Evolutionary conservation across 208 protist species (phyloP).

Genomic region (Trypanosomatidae sp.): DNA sequence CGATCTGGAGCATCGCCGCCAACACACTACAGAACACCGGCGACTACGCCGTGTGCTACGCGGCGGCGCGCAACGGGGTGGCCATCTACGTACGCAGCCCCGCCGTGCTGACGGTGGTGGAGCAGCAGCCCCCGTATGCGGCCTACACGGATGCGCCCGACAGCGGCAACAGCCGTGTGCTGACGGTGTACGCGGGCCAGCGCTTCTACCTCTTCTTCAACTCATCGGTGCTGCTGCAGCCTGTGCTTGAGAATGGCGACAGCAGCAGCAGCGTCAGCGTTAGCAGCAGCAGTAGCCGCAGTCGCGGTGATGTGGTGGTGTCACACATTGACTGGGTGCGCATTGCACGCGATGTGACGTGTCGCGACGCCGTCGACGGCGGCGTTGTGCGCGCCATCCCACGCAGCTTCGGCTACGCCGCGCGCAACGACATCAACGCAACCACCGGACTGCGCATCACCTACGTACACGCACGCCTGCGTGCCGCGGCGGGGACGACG

Average conservation of each 20-base stretch:
- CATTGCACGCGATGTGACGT: slow-evolving; percentile 25
- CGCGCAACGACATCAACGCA: slow-evolving; percentile 11
- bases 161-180: slow-evolving; percentile 3
- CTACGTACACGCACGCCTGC: slow-evolving; percentile 65
- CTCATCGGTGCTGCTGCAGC: slow-evolving; percentile 38
- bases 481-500: slow-evolving; percentile 15
- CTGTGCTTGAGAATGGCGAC: slow-evolving; percentile 25
- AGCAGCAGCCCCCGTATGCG: slow-evolving; percentile 49
- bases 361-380: slow-evolving; percentile 8
- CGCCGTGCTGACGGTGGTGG: slow-evolving; percentile 30
- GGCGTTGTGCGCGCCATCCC: slow-evolving; percentile 38
- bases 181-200: slow-evolving; percentile 43
- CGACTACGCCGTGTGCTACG: slow-evolving; percentile 76
- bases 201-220: slow-evolving; percentile 77
- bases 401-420: slow-evolving; percentile 46
- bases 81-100: slow-evolving; percentile 46
- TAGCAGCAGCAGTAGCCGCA: no score
- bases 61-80: slow-evolving; percentile 20
- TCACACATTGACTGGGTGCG: slow-evolving; percentile 53
- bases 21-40: slow-evolving; percentile 9
- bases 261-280: slow-evolving; percentile 1
- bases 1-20: slow-evolving; percentile 50
- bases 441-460: slow-evolving; percentile 11
- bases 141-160: slow-evolving; percentile 49
- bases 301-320: slow-evolving; percentile 1